Evolutionary conservation across 1,139 yeast genomes (phyloP).

Genomic region (Pichia sp.): DNA sequence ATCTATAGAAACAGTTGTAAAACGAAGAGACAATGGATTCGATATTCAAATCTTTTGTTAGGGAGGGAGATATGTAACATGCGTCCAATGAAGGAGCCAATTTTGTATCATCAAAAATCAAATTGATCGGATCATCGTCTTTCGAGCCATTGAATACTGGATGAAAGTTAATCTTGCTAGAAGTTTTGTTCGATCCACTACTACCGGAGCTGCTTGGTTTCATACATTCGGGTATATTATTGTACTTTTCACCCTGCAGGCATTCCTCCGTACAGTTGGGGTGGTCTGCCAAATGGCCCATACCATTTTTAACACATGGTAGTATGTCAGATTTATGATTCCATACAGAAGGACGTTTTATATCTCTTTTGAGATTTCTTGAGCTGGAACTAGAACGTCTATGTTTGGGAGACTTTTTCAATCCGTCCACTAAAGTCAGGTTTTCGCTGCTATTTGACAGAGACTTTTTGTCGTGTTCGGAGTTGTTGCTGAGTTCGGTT

Average conservation of each 20-base stretch:
- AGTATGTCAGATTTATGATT: slow-evolving; percentile 19
- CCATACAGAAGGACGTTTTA: background rate
- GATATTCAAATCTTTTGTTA: slow-evolving; percentile 27
- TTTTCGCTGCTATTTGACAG: background rate
- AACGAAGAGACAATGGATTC: slow-evolving; percentile 35
- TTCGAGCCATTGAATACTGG: slow-evolving; percentile 31
- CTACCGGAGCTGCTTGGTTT: background rate
- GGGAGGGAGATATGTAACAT: slow-evolving; percentile 30
- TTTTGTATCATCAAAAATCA: slow-evolving; percentile 24
- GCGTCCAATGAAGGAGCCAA: slow-evolving; percentile 19
- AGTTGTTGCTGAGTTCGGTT: background rate
- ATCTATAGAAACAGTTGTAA: slow-evolving; percentile 37
- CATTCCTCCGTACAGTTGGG: slow-evolving; percentile 27
- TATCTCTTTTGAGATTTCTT: background rate
- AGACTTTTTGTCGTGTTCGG: background rate
- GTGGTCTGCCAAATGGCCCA: slow-evolving; percentile 20
- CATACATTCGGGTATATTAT: slow-evolving; percentile 28
- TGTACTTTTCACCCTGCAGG: slow-evolving; percentile 23
- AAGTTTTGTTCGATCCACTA: background rate
- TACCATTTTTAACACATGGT: slow-evolving; percentile 30
- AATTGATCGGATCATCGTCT: slow-evolving; percentile 23
- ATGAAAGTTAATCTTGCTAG: slow-evolving; percentile 23
- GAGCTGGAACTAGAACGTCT: background rate
- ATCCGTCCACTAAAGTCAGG: background rate
- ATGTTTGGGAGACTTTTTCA: background rate